phyloP scores from a whole-genome alignment of 441 rosid species.

The Jatropha podagrica region DNA sequence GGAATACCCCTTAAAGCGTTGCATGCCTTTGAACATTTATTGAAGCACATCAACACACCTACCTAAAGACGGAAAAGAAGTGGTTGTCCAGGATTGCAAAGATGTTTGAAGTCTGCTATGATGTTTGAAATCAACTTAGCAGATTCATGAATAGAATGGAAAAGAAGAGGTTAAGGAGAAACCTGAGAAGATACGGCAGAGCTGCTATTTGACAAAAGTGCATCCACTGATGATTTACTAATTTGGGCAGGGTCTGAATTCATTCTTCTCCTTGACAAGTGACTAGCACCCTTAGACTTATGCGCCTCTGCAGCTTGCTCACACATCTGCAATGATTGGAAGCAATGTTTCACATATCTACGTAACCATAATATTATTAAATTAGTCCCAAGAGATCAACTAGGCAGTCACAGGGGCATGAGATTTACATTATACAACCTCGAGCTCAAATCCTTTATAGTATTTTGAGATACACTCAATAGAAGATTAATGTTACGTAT shows the following conservation, averaged over 20 bases:
- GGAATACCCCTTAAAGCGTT: background rate
- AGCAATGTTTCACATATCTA: background rate
- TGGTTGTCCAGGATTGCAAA: background rate
- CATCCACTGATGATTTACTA: slow-evolving; percentile 83
- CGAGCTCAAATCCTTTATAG: no score
- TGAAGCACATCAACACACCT: background rate
- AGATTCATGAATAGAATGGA: slow-evolving; percentile 10
- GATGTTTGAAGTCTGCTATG: background rate
- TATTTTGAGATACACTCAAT: no score
- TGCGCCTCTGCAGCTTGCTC: slow-evolving; percentile 96
- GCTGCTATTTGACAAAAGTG: slow-evolving; percentile 68
- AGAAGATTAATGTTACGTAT: no score
- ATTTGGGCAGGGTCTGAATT: slow-evolving; percentile 60
- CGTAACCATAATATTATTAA: background rate
- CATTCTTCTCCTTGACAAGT: slow-evolving; percentile 66
- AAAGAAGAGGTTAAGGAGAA: background rate
- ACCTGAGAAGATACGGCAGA: slow-evolving; percentile 58
- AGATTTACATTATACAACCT: background rate
- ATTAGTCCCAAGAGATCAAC: background rate
- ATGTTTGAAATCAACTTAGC: background rate
- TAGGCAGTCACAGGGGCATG: background rate
- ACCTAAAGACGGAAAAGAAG: background rate
- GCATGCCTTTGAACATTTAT: background rate
- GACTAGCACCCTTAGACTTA: slow-evolving; percentile 66
- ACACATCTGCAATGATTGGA: slow-evolving; percentile 64